Evolutionary conservation across 2,329 filamentous ascomycete species (phyloP), one percentile per base, ranked within the genome.

Genomic region (Bimuria novae-zelandiae): DNA sequence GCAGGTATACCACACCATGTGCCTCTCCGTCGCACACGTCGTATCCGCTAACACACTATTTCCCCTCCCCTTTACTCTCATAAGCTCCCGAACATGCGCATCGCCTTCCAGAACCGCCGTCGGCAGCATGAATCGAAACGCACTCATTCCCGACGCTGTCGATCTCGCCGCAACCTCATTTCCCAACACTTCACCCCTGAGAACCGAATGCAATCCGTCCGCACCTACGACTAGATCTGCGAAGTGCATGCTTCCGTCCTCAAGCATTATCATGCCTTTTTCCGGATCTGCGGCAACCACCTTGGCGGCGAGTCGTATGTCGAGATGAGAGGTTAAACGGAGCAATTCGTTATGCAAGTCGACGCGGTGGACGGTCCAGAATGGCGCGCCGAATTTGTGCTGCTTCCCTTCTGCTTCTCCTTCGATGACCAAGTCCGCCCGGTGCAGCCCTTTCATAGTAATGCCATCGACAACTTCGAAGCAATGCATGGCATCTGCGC

Each of bases 161-260:
- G 48, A 36, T 10, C 25, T 27, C 21, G 14, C 33, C 35, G 39
- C 40, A 30, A 35, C 40, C 21, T 53, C 7, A 2, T 37, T 44
- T 27, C 25, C 25, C 25, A 27, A 27, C 7, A 48, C 51, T n/a
- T 39, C 22, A 6, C 25, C 39, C 14, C 33, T 16, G 11, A 51
- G 25, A 10, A 41, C 49, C 22, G 37, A 44, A 19, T 51, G 36
- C 19, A 51, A 30, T 11, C 52, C 54, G 16, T 56, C 54, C 5
- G 51, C 51, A 11, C 40, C 47, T 22, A 54, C 47, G 2, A 57
- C 36, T 4, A 57, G 41, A 41, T 57, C 55, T 17, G 52, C 52
- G 12, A 19, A 49, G 10, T 44, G 37, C n/a, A 23, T n/a, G 6
- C 32, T 22, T 27, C 55, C 55, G 16, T 52, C 39, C n/a, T 48